phyloP scores from a whole-genome alignment of 176 grass and related monocot genomes.

The Oryza meyeriana region DNA sequence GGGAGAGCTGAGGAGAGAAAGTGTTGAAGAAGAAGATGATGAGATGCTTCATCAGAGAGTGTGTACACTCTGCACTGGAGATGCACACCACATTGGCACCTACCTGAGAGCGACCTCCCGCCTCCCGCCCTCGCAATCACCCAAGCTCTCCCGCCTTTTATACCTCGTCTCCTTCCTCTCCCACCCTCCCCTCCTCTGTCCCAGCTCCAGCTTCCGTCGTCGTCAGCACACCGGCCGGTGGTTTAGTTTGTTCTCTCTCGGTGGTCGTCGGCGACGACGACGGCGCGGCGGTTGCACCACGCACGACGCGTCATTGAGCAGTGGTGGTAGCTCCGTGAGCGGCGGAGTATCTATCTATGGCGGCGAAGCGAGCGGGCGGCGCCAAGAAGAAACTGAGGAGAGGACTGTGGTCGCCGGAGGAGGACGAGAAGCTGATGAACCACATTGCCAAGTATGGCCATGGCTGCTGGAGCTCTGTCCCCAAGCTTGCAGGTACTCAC shows the following conservation, averaged over 20 bases:
- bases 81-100: slow-evolving; percentile 23
- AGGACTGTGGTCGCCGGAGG: slow-evolving; percentile 76
- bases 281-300: too few relatives aligned
- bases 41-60: background rate
- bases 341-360: slow-evolving; percentile 9
- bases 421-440: slow-evolving; percentile 74
- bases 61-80: background rate
- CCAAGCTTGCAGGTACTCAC: slow-evolving; percentile 56
- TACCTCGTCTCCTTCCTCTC: slow-evolving; percentile 29
- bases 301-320: background rate
- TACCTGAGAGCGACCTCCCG: slow-evolving; percentile 49
- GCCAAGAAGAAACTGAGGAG: slow-evolving; percentile 68
- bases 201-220: background rate
- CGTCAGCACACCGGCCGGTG: background rate
- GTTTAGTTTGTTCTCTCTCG: background rate
- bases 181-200: background rate
- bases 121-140: background rate
- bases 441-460: slow-evolving; percentile 72
- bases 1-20: background rate
- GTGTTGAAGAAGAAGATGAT: background rate
- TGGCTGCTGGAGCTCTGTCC: slow-evolving; percentile 71
- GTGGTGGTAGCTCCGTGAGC: background rate
- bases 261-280: too few relatives aligned
- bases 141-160: slow-evolving; percentile 26
- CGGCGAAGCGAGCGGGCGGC: slow-evolving; percentile 48